phyloP scores from a whole-genome alignment of 345 rosid genomes.

The Citrus unshiu region DNA sequence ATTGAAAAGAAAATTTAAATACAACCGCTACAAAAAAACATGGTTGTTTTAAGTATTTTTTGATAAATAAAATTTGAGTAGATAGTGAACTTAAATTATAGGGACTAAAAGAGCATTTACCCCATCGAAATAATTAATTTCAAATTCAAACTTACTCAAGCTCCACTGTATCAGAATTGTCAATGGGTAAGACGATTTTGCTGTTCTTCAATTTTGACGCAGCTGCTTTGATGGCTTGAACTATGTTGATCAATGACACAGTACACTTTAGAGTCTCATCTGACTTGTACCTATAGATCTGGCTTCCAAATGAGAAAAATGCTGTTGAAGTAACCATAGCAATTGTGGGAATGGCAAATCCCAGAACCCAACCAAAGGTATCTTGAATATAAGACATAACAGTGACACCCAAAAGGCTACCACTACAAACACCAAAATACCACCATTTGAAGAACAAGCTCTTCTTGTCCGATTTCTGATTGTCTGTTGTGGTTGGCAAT shows the following conservation, averaged over 20 bases:
- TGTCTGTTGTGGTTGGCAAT: slow-evolving; percentile 37
- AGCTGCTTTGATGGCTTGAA: slow-evolving; percentile 34
- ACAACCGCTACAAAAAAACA: no score
- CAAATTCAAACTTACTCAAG: slow-evolving; percentile 61
- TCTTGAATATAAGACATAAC: slow-evolving; percentile 91
- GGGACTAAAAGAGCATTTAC: no score
- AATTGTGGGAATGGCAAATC: slow-evolving; percentile 77
- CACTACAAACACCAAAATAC: slow-evolving; percentile 89
- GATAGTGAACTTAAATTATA: no score
- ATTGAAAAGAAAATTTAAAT: no score
- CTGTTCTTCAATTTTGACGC: slow-evolving; percentile 23
- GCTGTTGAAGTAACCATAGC: slow-evolving; percentile 59
- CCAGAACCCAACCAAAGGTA: slow-evolving; percentile 90
- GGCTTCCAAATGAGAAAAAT: slow-evolving; percentile 57
- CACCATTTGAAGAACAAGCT: slow-evolving; percentile 76
- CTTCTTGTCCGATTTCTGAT: slow-evolving; percentile 42
- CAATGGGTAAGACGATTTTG: slow-evolving; percentile 33
- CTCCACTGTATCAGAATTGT: slow-evolving; percentile 44
- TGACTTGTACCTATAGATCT: slow-evolving; percentile 41
- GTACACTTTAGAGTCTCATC: slow-evolving; percentile 6
- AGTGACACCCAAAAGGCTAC: slow-evolving; percentile 85
- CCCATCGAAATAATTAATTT: no score
- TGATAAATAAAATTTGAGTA: no score
- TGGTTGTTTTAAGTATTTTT: no score
- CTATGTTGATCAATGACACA: slow-evolving; percentile 24